Conservation (phyloP, 805 yeast species). For the Candida loeiensis region DNA sequence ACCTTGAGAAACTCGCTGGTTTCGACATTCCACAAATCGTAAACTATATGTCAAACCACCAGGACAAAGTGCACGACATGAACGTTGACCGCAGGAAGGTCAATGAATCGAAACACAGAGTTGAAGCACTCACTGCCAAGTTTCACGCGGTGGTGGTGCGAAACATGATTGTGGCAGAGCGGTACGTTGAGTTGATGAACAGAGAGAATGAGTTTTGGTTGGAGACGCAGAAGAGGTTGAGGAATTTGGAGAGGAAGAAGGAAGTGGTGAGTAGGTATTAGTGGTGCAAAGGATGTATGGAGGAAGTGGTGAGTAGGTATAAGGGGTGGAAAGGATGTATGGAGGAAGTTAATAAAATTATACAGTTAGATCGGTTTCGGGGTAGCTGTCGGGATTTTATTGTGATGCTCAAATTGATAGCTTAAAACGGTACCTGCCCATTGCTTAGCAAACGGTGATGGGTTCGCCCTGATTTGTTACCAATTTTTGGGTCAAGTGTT, state of each 20-base stretch:
- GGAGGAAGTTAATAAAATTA: neutral
- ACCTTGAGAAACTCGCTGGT: constrained; percentile 20
- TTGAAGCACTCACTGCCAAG: constrained; percentile 13
- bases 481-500: no score
- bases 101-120: constrained; percentile 7
- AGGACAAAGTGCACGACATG: constrained; percentile 18
- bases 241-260: constrained; percentile 1
- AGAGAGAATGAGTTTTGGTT: constrained; percentile 28
- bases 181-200: constrained; percentile 19
- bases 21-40: constrained; percentile 20
- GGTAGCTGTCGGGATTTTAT: no score
- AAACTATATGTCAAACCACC: constrained; percentile 16
- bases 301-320: neutral
- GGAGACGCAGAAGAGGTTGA: constrained; percentile 17
- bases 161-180: constrained; percentile 28
- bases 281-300: neutral
- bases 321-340: neutral
- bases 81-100: constrained; percentile 8
- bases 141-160: constrained; percentile 25
- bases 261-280: constrained; percentile 7
- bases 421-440: no score
- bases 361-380: no score
- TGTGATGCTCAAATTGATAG: no score
- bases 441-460: no score
- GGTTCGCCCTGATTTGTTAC: no score